A percentile compares a stretch with the other conserved stretches of the same genome.
Evolutionary conservation across 257 asterid species (phyloP).

Genomic region (Thymus quinquecostatus): DNA sequence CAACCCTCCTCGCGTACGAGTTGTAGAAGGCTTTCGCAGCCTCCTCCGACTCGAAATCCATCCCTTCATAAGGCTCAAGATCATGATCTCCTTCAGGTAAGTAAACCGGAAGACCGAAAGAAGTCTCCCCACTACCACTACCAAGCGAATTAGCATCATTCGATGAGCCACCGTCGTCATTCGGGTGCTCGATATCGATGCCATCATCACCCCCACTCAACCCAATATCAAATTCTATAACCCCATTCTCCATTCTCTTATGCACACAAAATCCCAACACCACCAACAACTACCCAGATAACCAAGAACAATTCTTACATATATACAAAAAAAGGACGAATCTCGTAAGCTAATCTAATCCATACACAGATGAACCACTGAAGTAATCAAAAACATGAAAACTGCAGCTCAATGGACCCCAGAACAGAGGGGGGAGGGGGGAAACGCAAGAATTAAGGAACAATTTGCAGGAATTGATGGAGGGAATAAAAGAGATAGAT

Average conservation of each 20-base stretch:
- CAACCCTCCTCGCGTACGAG: conserved; percentile 89
- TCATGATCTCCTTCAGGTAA: conserved; percentile 74
- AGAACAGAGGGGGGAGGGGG: background rate
- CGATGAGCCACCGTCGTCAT: conserved; percentile 62
- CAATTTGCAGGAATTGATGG: conserved; percentile 31
- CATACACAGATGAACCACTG: conserved; percentile 22
- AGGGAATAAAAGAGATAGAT: background rate
- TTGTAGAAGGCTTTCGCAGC: conserved; percentile 97
- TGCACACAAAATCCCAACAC: conserved; percentile 14
- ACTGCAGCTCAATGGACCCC: conserved; percentile 35
- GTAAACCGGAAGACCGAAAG: conserved; percentile 40
- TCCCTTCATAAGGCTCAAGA: conserved; percentile 93
- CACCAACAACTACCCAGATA: conserved; percentile 17
- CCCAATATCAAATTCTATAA: conserved; percentile 80
- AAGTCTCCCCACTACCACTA: conserved; percentile 47
- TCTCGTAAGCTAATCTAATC: conserved; percentile 13
- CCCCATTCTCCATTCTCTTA: conserved; percentile 65
- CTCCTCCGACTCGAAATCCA: conserved; percentile 98
- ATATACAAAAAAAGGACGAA: background rate
- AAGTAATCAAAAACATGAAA: conserved; percentile 25
- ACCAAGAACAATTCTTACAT: conserved; percentile 5
- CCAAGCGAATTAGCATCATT: conserved; percentile 49
- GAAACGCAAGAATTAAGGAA: conserved; percentile 18
- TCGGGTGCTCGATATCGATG: conserved; percentile 49
- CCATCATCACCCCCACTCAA: conserved; percentile 64